Conservation (phyloP, 1,139 yeast genomes). For the Taphrina deformans region DNA sequence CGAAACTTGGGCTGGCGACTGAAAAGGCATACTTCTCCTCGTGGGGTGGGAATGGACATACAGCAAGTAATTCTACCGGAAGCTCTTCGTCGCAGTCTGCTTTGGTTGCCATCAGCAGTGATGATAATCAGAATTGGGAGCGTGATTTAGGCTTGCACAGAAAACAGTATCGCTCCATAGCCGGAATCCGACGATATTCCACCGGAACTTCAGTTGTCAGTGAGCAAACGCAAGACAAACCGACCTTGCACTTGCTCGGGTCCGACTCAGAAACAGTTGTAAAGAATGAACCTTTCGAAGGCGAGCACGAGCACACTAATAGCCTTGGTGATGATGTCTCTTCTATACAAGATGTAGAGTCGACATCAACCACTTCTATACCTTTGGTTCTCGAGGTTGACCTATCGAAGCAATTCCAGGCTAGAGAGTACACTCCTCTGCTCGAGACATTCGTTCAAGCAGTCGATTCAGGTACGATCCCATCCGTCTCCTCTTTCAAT, state of each 20-base stretch:
- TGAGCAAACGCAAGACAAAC: background rate
- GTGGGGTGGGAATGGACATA: slow-evolving; percentile 11
- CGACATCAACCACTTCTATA: background rate
- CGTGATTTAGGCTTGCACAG: slow-evolving; percentile 9
- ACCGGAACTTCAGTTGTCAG: slow-evolving; percentile 9
- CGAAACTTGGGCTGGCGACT: slow-evolving; percentile 21
- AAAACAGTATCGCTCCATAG: slow-evolving; percentile 17
- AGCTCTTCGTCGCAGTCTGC: slow-evolving; percentile 8
- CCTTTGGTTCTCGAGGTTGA: background rate
- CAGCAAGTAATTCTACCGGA: slow-evolving; percentile 17
- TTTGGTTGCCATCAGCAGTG: slow-evolving; percentile 12
- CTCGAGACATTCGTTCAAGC: background rate
- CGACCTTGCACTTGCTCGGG: background rate
- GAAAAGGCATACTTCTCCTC: slow-evolving; percentile 26
- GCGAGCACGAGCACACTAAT: background rate
- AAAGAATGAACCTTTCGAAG: background rate
- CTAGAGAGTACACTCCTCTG: background rate
- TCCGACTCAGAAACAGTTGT: background rate
- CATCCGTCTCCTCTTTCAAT: slow-evolving; percentile 2
- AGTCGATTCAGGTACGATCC: background rate
- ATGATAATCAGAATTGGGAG: slow-evolving; percentile 13
- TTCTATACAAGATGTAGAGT: background rate
- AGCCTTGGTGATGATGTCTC: background rate
- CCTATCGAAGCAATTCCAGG: background rate
- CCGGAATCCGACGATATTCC: slow-evolving; percentile 27